A percentile compares a stretch with the other conserved stretches of the same genome.
phyloP scores from a whole-genome alignment of 345 rosid genomes.

The Pistacia integerrima region DNA sequence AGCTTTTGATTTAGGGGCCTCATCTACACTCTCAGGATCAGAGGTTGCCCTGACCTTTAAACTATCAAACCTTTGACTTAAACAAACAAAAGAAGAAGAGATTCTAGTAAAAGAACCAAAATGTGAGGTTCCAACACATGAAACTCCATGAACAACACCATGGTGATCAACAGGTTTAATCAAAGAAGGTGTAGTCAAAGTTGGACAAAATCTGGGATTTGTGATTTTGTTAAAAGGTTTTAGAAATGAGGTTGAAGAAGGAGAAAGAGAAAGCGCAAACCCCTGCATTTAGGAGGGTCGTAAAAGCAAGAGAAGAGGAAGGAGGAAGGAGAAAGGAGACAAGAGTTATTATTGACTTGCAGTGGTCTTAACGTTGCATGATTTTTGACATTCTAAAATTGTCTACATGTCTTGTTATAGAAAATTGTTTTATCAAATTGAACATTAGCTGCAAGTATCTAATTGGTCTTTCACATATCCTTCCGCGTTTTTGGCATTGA shows the following conservation, averaged over 20 bases:
- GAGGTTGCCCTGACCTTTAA: slow-evolving; percentile 44
- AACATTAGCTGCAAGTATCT: no score
- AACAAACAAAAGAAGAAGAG: slow-evolving; percentile 17
- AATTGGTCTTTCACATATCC: no score
- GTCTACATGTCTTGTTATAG: no score
- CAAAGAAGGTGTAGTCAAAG: slow-evolving; percentile 2
- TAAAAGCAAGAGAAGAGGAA: not conserved
- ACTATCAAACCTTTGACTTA: slow-evolving; percentile 18
- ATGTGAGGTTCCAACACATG: slow-evolving; percentile 2
- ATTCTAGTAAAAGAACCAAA: slow-evolving; percentile 7
- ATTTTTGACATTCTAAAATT: not conserved
- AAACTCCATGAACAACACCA: slow-evolving; percentile 9
- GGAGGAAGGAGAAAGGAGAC: not conserved
- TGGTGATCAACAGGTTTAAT: slow-evolving; percentile 12
- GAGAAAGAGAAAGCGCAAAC: slow-evolving; percentile 21
- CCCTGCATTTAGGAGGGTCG: slow-evolving; percentile 30
- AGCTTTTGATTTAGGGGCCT: slow-evolving; percentile 28
- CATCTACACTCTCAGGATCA: slow-evolving; percentile 44
- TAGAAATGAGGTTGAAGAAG: slow-evolving; percentile 29
- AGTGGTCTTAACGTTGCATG: slow-evolving; percentile 18
- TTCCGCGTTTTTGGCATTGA: not conserved
- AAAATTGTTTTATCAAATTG: no score
- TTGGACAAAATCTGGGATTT: slow-evolving; percentile 8
- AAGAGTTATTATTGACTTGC: no score
- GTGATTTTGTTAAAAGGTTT: slow-evolving; percentile 20